Evolutionary conservation across 2,329 filamentous ascomycete genomes (phyloP).

Genomic region (Phialemoniopsis sp.): DNA sequence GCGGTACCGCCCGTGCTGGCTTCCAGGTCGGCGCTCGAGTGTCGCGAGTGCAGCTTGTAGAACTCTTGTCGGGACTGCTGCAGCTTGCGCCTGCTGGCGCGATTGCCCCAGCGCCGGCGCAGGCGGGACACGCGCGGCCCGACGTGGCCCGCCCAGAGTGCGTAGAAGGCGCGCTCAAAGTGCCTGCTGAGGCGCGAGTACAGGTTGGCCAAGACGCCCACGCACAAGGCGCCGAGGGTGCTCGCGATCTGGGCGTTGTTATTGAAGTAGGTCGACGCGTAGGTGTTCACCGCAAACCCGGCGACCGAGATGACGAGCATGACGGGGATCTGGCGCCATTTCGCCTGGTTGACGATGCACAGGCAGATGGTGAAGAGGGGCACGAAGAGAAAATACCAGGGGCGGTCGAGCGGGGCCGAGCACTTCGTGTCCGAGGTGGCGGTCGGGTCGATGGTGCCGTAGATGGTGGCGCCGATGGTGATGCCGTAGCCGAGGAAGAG

Average conservation of each 20-base stretch:
- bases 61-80: too few species aligned
- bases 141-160: too few species aligned
- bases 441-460: conserved; percentile 53
- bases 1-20: conserved; percentile 3
- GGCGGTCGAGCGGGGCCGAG: conserved; percentile 37
- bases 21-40: too few species aligned
- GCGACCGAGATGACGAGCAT: conserved; percentile 72
- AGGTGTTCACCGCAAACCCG: conserved; percentile 65
- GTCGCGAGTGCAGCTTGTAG: too few species aligned
- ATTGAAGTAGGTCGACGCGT: conserved; percentile 44
- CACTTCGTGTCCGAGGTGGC: conserved; percentile 39
- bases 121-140: too few species aligned
- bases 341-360: conserved; percentile 62
- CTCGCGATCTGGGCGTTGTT: conserved; percentile 72
- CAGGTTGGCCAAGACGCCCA: conserved; percentile 74
- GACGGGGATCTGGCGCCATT: conserved; percentile 71
- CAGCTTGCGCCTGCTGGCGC: too few species aligned
- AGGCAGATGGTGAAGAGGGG: conserved; percentile 64
- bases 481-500: conserved; percentile 70
- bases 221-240: conserved; percentile 70
- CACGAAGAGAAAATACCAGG: conserved; percentile 54
- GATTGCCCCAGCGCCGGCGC: conserved; percentile 27
- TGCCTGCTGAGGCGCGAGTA: conserved; percentile 66
- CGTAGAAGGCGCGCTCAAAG: conserved; percentile 19
- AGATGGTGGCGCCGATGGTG: conserved; percentile 61